Evolutionary conservation across 1,284 basidiomycete species (phyloP), one percentile per base, ranked within the genome.

Genomic region (Violaceomyces palustris): DNA sequence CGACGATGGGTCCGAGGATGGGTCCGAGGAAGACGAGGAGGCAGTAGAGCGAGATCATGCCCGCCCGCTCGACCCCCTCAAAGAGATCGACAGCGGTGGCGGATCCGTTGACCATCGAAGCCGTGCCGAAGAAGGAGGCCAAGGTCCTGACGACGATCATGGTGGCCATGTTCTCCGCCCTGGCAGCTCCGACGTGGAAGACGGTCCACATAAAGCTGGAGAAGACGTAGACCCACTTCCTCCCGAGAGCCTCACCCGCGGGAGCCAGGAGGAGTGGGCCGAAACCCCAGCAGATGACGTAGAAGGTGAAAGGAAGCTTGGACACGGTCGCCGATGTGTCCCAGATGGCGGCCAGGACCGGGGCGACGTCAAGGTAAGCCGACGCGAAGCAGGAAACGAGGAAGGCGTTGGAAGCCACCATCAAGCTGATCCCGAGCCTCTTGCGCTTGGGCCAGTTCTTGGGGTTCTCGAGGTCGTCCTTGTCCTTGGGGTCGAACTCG

Each of bases 201-300:
- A 58, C 44, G 19, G 50, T 46, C 39, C 48, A 58, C 33, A 56
- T 35, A 2, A 53, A 47, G 2, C 53, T 45, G 7, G 58, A 52
- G 18, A 53, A 33, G 33, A 62, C 37, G 40, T 59, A 62, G 43
- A 67, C 55, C n/a, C 45, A 25, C 9, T 40, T 34, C n/a, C 64
- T 54, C 2, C 64, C 64, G 28, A 47, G 49, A 15, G 63, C 42
- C 33, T 67, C 64, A 2, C 55, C 59, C 18, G 59, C 35, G 0
- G 64, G 64, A 6, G 59, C 64, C 45, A 56, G 57, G 21, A 67
- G 26, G 9, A 60, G 44, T 12, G 64, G 61, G 3, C 60, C 61
- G 18, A 67, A 36, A 25, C 53, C 57, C 36, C 61, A 56, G 35
- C 62, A 50, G 12, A 57, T 38, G 40, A 66, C 52, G 29, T 61